Conservation (phyloP, 2,329 filamentous ascomycete species). For the Penicillium paneum region DNA sequence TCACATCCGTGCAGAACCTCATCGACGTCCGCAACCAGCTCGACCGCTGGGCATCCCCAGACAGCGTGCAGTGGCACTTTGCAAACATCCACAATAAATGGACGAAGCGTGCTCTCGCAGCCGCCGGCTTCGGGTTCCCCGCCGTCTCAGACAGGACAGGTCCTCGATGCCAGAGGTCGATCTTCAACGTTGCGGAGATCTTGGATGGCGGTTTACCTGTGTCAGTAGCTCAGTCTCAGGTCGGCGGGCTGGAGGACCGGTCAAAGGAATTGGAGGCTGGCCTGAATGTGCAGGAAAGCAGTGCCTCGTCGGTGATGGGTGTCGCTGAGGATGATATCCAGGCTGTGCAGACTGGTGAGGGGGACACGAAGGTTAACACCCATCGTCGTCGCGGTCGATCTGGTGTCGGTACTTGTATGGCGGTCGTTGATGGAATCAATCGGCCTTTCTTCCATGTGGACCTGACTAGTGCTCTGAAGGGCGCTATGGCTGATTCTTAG, state of each 20-base stretch:
- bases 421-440: conserved; percentile 73
- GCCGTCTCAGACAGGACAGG: conserved; percentile 17
- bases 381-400: background rate
- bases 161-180: background rate
- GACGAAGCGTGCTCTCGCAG: conserved; percentile 82
- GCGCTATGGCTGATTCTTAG: conserved; percentile 65
- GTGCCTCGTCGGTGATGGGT: background rate
- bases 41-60: conserved; percentile 74
- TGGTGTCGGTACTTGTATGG: conserved; percentile 59
- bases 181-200: conserved; percentile 3
- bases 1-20: conserved; percentile 81
- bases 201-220: background rate
- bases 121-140: conserved; percentile 81
- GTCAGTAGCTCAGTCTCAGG: background rate
- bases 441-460: conserved; percentile 87
- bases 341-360: background rate
- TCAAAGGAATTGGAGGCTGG: background rate
- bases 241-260: background rate
- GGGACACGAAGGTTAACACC: background rate
- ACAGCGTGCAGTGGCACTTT: conserved; percentile 86
- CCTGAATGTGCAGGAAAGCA: background rate
- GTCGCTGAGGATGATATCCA: background rate
- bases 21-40: conserved; percentile 91
- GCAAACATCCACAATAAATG: conserved; percentile 82
- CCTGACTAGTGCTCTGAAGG: conserved; percentile 77